A percentile compares a stretch with the other conserved stretches of the same genome.
Conservation (phyloP, 1,139 yeast genomes). For the Pichia sp. region DNA sequence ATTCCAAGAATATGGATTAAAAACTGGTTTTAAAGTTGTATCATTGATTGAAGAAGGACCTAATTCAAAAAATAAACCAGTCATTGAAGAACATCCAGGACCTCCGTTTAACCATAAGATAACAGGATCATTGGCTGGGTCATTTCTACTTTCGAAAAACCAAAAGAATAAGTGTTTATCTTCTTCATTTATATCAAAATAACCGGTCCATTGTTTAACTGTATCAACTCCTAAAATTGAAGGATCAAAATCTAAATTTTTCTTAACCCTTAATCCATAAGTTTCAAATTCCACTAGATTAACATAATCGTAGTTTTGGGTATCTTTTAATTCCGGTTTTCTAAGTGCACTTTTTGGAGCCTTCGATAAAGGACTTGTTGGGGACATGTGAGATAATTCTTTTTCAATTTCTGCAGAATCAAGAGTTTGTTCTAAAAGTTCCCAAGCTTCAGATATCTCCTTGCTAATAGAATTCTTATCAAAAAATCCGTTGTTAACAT, state of each 20-base stretch:
- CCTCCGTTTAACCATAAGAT: conserved; percentile 89
- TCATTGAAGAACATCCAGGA: conserved; percentile 85
- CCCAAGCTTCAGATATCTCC: conserved; percentile 12
- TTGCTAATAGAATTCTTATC: neutral
- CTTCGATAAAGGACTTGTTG: neutral
- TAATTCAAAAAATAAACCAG: conserved; percentile 86
- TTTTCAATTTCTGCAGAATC: conserved; percentile 5
- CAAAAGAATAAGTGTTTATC: conserved; percentile 82
- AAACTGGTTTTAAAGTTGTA: conserved; percentile 58
- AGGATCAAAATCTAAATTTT: conserved; percentile 20
- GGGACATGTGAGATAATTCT: neutral
- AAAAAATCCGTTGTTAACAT: conserved; percentile 6
- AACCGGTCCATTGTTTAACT: conserved; percentile 81
- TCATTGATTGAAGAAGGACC: conserved; percentile 73
- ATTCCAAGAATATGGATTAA: conserved; percentile 84
- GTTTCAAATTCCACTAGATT: conserved; percentile 2
- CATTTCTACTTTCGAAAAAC: conserved; percentile 88
- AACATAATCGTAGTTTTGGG: conserved; percentile 1
- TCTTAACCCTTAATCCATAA: conserved; percentile 23
- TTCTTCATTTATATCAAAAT: conserved; percentile 75
- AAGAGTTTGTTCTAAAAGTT: conserved; percentile 9
- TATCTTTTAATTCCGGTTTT: neutral
- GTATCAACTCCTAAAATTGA: conserved; percentile 44
- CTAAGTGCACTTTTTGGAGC: conserved; percentile 8
- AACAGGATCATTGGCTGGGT: conserved; percentile 78